Evolutionary conservation across 2,329 filamentous ascomycete species (phyloP).

Genomic region (Cladophialophora yegresii): DNA sequence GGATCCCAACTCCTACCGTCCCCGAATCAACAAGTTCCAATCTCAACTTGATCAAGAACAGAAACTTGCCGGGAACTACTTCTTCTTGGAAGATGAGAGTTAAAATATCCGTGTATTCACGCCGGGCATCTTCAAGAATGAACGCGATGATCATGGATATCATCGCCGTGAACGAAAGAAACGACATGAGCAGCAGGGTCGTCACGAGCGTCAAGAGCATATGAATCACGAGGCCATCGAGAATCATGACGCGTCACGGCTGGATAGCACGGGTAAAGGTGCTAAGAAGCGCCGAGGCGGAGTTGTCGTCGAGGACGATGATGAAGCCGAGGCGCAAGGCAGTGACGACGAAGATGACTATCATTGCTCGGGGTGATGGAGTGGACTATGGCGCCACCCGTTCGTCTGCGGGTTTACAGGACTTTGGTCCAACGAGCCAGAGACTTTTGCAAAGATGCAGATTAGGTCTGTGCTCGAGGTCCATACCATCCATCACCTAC

Average conservation of each 20-base stretch:
- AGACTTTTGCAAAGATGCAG: background rate
- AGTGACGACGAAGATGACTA: conserved; percentile 61
- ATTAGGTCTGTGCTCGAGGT: background rate
- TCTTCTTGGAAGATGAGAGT: conserved; percentile 90
- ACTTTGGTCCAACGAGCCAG: background rate
- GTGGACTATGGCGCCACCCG: background rate
- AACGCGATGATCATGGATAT: conserved; percentile 22
- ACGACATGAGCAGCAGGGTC: conserved; percentile 33
- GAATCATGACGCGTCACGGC: conserved; percentile 43
- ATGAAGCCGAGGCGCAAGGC: conserved; percentile 63
- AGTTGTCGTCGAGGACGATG: conserved; percentile 61
- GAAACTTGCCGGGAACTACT: conserved; percentile 91
- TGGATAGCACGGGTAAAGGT: conserved; percentile 48
- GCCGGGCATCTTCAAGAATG: conserved; percentile 43
- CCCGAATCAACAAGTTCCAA: conserved; percentile 96
- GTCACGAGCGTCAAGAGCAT: conserved; percentile 41
- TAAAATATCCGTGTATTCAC: conserved; percentile 62
- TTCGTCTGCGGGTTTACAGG: background rate
- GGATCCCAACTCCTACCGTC: conserved; percentile 92
- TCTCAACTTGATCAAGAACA: conserved; percentile 98
- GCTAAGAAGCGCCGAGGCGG: conserved; percentile 51
- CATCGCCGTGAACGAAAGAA: conserved; percentile 23
- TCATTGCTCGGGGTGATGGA: conserved; percentile 53
- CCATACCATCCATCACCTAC: background rate
- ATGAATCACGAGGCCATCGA: conserved; percentile 39